Base-by-base conservation (phyloP, 257 asterid species). In the Solanum etuberosum region DNA sequence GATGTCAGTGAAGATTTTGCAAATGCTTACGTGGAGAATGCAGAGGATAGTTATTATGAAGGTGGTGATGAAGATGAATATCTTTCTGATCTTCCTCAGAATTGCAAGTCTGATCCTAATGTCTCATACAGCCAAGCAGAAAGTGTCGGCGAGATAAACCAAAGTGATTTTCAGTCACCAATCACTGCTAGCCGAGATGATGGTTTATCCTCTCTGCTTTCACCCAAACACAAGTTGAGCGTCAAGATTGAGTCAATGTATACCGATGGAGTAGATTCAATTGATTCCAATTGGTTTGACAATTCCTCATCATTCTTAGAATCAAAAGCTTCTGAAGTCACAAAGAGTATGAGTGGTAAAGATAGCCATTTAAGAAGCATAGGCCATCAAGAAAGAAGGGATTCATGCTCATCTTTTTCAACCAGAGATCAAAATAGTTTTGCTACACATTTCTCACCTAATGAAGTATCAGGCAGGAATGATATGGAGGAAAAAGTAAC, bases 1-100 rank as follows among this genome's bases (percentile, higher is more conserved):
- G 93, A 88, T 81, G 89, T 93, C 89, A 97, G 95, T 83, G 90
- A 90, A 80, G 94, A 97, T 81, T 97, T 91, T 93, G 92, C 93
- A 37, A 85, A 71, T 70, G 97, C 96, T 34, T 94, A 93, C 90
- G 32, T 92, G 92, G 98, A 94, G 87, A 92, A 93, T 83, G 86
- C 86, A 61, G 92, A 83, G 82, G 94, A 89, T 86, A 83, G 88
- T 86, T 84, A 57, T 61, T 84, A 89, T 78, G 73, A 80, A 32
- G 87, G 65, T 43, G 89, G 90, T 42, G 92, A 90, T 32, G 92
- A 91, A 16, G 90, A 90, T 42, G 92, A 88, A 29, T 83, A 83
- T 83, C 85, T 43, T 31, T 54, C 65, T 51, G 88, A 86, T 42
- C 43, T 27, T 76, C 85, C 86, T 83, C 87, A 38, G 84, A 83